These are phyloP conservation scores for Exophiala phaeomuriformis DNA, from an alignment of 2,329 filamentous ascomycete species.

Conservation along the genomic window DNA sequence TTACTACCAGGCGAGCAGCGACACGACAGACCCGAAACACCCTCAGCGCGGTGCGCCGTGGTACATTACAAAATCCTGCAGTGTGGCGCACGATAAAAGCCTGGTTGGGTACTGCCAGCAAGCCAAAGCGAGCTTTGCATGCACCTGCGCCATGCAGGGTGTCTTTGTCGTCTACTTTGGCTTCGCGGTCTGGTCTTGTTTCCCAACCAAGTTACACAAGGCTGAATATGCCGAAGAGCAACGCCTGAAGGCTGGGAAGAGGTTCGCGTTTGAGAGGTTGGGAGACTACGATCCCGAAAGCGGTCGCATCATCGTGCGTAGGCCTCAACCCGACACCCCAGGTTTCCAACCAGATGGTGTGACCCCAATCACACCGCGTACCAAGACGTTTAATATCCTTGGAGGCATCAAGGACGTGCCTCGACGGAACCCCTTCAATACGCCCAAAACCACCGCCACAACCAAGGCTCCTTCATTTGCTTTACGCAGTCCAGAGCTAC, in stretches of 20 bases:
- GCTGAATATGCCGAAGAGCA: constrained; percentile 33
- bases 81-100: constrained; percentile 41
- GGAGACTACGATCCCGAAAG: constrained; percentile 26
- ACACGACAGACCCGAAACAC: constrained; percentile 51
- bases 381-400: constrained; percentile 37
- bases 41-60: constrained; percentile 52
- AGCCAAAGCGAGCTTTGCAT: constrained; percentile 51
- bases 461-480: constrained; percentile 11
- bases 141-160: constrained; percentile 49
- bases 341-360: constrained; percentile 28
- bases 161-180: constrained; percentile 23
- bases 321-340: constrained; percentile 26
- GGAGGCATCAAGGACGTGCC: constrained; percentile 37
- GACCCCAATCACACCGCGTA: constrained; percentile 37
- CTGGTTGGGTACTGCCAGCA: constrained; percentile 52
- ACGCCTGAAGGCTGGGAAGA: constrained; percentile 35
- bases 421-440: constrained; percentile 33
- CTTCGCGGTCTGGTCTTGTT: constrained; percentile 23
- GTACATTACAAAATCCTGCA: constrained; percentile 58
- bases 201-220: constrained; percentile 35
- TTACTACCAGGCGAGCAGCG: constrained; percentile 50
- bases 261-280: constrained; percentile 29
- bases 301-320: constrained; percentile 31
- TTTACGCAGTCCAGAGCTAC: constrained; percentile 23
- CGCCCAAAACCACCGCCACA: constrained; percentile 22